Evolutionary conservation across 1,139 yeast genomes (phyloP), one percentile per base, ranked within the genome.

Genomic region (Yamadazyma sp.): DNA sequence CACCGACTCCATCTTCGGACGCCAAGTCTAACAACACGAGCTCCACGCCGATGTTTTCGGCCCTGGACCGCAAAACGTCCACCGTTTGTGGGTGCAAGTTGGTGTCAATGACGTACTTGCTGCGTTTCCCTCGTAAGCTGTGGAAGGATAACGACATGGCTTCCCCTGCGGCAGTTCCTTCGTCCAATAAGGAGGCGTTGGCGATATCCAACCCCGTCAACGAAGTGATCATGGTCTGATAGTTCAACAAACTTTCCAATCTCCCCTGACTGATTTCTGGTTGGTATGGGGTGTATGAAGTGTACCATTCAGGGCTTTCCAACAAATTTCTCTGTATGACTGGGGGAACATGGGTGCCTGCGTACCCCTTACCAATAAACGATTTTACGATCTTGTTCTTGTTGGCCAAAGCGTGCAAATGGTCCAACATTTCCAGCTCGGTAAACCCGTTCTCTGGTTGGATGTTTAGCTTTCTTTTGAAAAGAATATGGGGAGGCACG

Each of bases 211-310:
- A 75, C 1, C 98, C 98, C 3, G 98, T 92, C 53, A 92, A 74
- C 42, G 94, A 96, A 32, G 89, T 69, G 16, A 92, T 76, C 62
- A 91, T 73, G 20, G 98, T 92, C 66, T 92, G 98, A 68, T 78
- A 92, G 64, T 92, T 92, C 50, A 92, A 70, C 49, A 92, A 71
- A 27, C 95, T 82, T 64, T 91, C 96, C 54, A 92, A 75, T 56
- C 98, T 81, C 40, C 98, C 98, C 64, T 92, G 98, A 3, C 97
- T 86, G 49, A 92, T 91, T 63, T 92, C 98, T 2, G 98, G 97
- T 67, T 92, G 98, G 61, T 92, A 92, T 26, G 98, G 98, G 22
- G 98, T 92, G 62, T 92, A 92, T 0, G 97, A 87, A 27, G 98
- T 92, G 69, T 92, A 92, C 98, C 98, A 92, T 60, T 88, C 96